Base-by-base conservation (phyloP, 306 rosid species). In the Casuarina cunninghamiana region DNA sequence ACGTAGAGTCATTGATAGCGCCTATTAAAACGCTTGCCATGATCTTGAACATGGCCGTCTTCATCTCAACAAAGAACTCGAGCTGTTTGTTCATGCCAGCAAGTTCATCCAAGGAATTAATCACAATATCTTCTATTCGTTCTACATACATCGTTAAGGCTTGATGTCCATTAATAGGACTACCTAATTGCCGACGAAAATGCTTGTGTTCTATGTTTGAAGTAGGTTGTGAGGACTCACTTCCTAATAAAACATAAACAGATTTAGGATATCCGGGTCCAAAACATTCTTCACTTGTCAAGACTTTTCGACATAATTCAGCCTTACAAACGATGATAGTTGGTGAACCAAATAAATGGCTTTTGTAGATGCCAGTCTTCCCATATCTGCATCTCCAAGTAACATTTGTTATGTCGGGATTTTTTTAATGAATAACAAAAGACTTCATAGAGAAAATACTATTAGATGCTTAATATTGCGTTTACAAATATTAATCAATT, bases 1-100 rank as follows among this genome's bases (percentile, higher is more conserved):
- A 66, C 26, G 78, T 45, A 3, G 77, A 71, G 10, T 69, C 60
- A 8, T 39, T 35, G 2, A 37, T 10, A 2, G 78, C 50, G 38
- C 82, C 85, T 26, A 77, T 54, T 43, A 77, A 73, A 35, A 46
- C 73, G 10, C 46, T 13, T 1, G 69, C 2, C 6, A 73, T 3
- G 21, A 82, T 26, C 58, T 77, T 72, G 55, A 82, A 82, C 5
- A 71, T 53, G 37, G 57, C 38, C 7, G 26, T 63, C 44, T 73
- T 77, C 79, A 82, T 9, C 72, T 82, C 82, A 13, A 69, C 26
- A 12, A 73, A 50, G 51, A 82, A 69, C 76, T 82, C 80, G 1
- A 82, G 32, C 5, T 82, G 82, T n/a, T 82, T 6, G 48, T 73
- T 77, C 85, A 77, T 82, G 76, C 57, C 68, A 2, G 38, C 76